Percentiles rank a stretch among this genome's conserved stretches.
Evolutionary conservation across 2,329 filamentous ascomycete species (phyloP).

Genomic region (Dryadomyces quercivorus): DNA sequence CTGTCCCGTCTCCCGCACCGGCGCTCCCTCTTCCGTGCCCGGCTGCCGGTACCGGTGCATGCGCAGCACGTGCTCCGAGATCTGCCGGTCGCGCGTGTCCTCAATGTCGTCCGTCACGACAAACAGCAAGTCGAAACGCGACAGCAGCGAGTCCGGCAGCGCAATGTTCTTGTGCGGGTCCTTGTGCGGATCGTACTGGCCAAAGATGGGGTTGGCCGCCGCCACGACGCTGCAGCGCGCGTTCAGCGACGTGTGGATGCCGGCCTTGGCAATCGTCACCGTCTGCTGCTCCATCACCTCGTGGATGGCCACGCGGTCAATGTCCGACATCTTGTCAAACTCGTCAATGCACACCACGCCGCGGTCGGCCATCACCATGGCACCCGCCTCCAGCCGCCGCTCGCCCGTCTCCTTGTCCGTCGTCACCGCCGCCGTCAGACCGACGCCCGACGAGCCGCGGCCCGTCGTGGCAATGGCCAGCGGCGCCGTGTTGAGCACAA

Average conservation of each 20-base stretch:
- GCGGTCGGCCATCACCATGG: slow-evolving; percentile 95
- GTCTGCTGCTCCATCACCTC: slow-evolving; percentile 99
- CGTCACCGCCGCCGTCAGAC: slow-evolving; percentile 93
- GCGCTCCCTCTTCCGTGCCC: slow-evolving; percentile 86
- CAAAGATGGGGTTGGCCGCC: slow-evolving; percentile 93
- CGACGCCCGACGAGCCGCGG: slow-evolving; percentile 90
- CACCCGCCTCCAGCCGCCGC: slow-evolving; percentile 85
- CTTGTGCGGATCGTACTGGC: slow-evolving; percentile 97
- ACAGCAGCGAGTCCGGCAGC: slow-evolving; percentile 86
- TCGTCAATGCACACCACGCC: slow-evolving; percentile 98
- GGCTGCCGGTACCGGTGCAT: slow-evolving; percentile 95
- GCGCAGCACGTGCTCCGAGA: slow-evolving; percentile 91
- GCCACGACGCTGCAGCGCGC: slow-evolving; percentile 94
- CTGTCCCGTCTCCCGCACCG: slow-evolving; percentile 74
- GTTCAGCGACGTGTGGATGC: slow-evolving; percentile 94
- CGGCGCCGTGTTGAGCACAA: slow-evolving; percentile 93
- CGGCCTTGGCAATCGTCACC: slow-evolving; percentile 95
- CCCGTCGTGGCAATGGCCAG: slow-evolving; percentile 95
- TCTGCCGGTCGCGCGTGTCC: slow-evolving; percentile 75
- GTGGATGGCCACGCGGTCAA: slow-evolving; percentile 95
- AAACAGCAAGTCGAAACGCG: slow-evolving; percentile 96
- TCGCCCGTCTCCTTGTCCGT: slow-evolving; percentile 97
- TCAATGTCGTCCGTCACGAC: slow-evolving; percentile 98
- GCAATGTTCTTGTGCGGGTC: slow-evolving; percentile 98
- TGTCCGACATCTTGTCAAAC: slow-evolving; percentile 99